Percentiles rank a stretch among this genome's conserved stretches.
These are phyloP conservation scores for Aspergillus funiculosus DNA, from an alignment of 495 filamentous ascomycete genomes.

Conservation along the genomic window DNA sequence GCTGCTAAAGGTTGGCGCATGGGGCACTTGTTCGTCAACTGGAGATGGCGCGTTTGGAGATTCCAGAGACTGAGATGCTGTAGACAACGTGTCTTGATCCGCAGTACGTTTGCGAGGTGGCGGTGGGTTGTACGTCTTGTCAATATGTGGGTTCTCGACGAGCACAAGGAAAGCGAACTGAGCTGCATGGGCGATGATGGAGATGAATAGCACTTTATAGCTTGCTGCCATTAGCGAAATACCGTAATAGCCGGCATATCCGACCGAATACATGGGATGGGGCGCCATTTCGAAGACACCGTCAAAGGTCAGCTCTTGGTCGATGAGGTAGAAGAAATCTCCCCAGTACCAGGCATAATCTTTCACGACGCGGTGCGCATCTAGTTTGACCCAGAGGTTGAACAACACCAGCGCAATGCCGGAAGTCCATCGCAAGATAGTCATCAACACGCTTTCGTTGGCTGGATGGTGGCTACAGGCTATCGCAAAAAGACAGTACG, in stretches of 20 bases:
- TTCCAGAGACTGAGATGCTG: conserved; percentile 30
- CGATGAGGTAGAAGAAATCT: conserved; percentile 98
- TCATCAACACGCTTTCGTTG: conserved; percentile 64
- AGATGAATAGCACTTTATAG: conserved; percentile 94
- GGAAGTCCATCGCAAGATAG: conserved; percentile 68
- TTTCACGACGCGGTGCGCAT: conserved; percentile 97
- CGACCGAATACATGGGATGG: conserved; percentile 98
- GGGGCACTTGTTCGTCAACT: conserved; percentile 34
- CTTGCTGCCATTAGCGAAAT: conserved; percentile 98
- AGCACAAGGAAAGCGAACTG: conserved; percentile 87
- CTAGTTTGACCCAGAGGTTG: conserved; percentile 98
- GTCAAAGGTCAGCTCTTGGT: conserved; percentile 96
- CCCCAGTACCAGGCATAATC: conserved; percentile 99
- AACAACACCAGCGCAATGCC: conserved; percentile 81
- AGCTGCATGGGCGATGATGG: conserved; percentile 87
- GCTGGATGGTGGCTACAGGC: conserved; percentile 72
- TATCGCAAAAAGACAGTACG: conserved; percentile 91
- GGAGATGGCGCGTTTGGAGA: conserved; percentile 34
- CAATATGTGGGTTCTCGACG: conserved; percentile 96
- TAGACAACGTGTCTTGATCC: conserved; percentile 34
- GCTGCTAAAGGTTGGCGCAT: conserved; percentile 37
- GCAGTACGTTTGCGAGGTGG: conserved; percentile 59
- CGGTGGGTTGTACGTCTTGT: conserved; percentile 93
- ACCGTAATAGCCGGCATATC: conserved; percentile 96
- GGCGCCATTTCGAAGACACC: conserved; percentile 99